A percentile compares a stretch with the other conserved stretches of the same genome.
Evolutionary conservation across 495 filamentous ascomycete species (phyloP).

Genomic region (Corynascus novoguineensis): DNA sequence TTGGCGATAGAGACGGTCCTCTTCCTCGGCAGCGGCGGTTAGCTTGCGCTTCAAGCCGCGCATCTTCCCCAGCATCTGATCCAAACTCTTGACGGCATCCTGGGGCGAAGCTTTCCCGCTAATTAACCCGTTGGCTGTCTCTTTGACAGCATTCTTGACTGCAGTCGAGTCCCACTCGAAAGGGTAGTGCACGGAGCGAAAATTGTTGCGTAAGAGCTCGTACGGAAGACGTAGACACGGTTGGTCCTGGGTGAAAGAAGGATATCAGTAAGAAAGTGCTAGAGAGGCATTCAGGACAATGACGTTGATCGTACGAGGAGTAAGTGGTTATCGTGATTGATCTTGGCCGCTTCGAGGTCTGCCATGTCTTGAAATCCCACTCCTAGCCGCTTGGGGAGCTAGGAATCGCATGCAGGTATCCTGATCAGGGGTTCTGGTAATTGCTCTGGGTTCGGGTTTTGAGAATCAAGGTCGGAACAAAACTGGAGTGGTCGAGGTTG

Average conservation of each 20-base stretch:
- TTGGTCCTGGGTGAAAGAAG: constrained; percentile 62
- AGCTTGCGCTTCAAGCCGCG: constrained; percentile 84
- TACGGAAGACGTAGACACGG: constrained; percentile 86
- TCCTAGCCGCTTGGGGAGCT: background rate
- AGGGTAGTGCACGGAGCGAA: constrained; percentile 76
- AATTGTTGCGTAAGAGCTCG: constrained; percentile 86
- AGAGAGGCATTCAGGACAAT: background rate
- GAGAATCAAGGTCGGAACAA: background rate
- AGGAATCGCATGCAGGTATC: background rate
- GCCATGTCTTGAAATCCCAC: constrained; percentile 33
- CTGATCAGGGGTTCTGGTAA: background rate
- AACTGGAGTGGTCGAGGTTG: background rate
- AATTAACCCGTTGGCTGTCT: constrained; percentile 61
- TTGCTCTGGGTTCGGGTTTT: background rate
- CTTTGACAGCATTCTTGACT: constrained; percentile 63
- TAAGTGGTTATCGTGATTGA: constrained; percentile 46
- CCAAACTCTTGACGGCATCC: constrained; percentile 69
- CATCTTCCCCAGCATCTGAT: constrained; percentile 78
- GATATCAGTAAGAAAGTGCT: background rate
- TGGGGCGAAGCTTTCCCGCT: constrained; percentile 54
- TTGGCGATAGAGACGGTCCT: constrained; percentile 64
- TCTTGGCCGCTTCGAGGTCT: constrained; percentile 38
- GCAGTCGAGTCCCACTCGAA: constrained; percentile 73
- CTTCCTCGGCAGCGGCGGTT: constrained; percentile 67
- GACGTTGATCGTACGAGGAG: constrained; percentile 39